phyloP scores from a whole-genome alignment of 306 rosid species.

The Phaseolus lunatus region DNA sequence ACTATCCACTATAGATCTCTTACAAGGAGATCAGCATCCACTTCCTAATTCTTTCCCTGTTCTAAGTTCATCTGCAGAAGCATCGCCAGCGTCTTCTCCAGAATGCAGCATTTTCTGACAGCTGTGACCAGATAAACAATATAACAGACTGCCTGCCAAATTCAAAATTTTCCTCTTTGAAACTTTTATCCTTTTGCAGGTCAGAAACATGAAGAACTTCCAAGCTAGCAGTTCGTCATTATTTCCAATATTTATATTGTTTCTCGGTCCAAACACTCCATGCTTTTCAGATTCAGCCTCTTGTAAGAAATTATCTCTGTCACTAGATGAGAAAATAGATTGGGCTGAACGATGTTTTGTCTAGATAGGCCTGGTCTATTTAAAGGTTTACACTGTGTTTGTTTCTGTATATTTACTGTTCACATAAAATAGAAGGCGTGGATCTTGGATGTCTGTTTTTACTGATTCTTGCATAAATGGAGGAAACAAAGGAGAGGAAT shows the following conservation, averaged over 20 bases:
- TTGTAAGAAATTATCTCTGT: no score
- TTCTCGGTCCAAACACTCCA: neutral
- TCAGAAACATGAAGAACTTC: neutral
- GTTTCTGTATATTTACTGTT: no score
- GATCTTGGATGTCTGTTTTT: no score
- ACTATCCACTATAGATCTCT: neutral
- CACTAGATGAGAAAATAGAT: neutral
- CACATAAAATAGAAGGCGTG: no score
- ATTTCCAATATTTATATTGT: neutral
- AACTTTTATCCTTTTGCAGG: neutral
- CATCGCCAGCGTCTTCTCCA: neutral
- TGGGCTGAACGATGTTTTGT: neutral
- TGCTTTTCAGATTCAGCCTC: constrained; percentile 3
- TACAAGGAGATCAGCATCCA: neutral
- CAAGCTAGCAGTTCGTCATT: neutral
- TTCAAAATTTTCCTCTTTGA: constrained; percentile 1
- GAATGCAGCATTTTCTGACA: neutral
- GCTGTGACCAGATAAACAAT: neutral
- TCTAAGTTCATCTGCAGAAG: neutral
- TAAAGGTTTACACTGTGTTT: no score
- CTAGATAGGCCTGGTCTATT: neutral
- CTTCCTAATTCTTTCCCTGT: neutral
- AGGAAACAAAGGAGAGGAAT: no score
- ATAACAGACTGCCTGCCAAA: neutral
- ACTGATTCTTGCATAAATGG: no score